These are phyloP conservation scores for Xylaria sp. DNA, from an alignment of 2,329 filamentous ascomycete genomes.

Conservation along the genomic window DNA sequence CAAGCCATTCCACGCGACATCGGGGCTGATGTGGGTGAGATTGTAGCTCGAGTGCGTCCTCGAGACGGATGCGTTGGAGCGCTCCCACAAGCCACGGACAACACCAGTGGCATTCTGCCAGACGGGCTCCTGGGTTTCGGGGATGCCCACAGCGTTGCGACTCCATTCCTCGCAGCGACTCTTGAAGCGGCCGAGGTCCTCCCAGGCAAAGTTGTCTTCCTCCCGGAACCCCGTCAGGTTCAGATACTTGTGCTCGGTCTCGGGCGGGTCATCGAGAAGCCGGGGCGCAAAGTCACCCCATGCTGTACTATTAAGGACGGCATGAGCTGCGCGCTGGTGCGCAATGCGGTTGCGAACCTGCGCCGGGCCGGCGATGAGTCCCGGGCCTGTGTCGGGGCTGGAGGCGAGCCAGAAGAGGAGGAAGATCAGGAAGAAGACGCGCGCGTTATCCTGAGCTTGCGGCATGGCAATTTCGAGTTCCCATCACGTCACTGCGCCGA, in stretches of 20 bases:
- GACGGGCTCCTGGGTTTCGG: constrained; percentile 59
- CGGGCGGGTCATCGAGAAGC: constrained; percentile 46
- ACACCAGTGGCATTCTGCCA: constrained; percentile 85
- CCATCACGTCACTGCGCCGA: constrained; percentile 42
- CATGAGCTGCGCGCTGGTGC: constrained; percentile 64
- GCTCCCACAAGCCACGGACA: constrained; percentile 80
- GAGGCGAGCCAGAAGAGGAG: constrained; percentile 59
- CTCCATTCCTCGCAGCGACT: constrained; percentile 72
- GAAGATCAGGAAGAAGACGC: constrained; percentile 57
- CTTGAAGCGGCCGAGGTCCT: constrained; percentile 74
- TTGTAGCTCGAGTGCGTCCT: constrained; percentile 67
- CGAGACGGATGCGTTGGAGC: constrained; percentile 61
- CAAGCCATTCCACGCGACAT: constrained; percentile 70
- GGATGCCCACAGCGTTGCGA: constrained; percentile 59
- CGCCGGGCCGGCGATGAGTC: constrained; percentile 57
- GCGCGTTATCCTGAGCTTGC: constrained; percentile 59
- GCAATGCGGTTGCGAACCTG: constrained; percentile 59
- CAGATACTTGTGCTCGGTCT: constrained; percentile 59
- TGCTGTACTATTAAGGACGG: constrained; percentile 64
- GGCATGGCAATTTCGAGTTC: constrained; percentile 56
- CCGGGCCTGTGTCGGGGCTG: constrained; percentile 54
- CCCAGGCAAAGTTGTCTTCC: constrained; percentile 82
- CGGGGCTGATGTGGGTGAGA: constrained; percentile 71
- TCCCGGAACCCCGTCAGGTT: constrained; percentile 82
- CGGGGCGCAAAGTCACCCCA: constrained; percentile 71